Evolutionary conservation across 2,329 filamentous ascomycete species (phyloP), one percentile per base, ranked within the genome.

Genomic region (Curvularia sp.): DNA sequence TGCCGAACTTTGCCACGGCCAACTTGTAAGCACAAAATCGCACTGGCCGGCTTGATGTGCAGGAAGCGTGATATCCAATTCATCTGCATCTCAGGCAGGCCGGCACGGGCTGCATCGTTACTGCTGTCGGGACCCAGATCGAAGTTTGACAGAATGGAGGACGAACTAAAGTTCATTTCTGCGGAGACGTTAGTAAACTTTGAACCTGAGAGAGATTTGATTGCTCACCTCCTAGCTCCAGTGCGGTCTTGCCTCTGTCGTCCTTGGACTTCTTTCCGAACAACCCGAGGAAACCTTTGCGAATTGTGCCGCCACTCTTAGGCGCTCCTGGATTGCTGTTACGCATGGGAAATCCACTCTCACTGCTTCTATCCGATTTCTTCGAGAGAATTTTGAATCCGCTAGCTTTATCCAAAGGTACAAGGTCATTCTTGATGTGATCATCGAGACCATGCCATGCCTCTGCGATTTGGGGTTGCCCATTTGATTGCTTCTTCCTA

Each of bases 61-160:
- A 98, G 92, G 45, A 98, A 86, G 15, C 92, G 90, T 28, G 92
- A 89, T 52, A 98, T 85, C 93, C 94, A 97, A 67, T 90, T 96
- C 71, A 66, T 70, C 49, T 78, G 92, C 88, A 72, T 64, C 63
- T 80, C 66, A 53, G 73, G 59, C 55, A 75, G 57, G 50, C 67
- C 60, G 46, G 61, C 30, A n/a, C 63, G 72, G 57, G 55, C 67
- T 57, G 48, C 30, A 39, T 87, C 69, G 85, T 53, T 56, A 78
- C 61, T 57, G 18, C 60, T 57, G 9, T 70, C 68, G 70, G 60
- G 55, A 1, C 74, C 76, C 75, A 58, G 74, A 59, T 78, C 65
- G 68, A 77, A 68, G 54, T 63, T 64, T 10, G 73, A 72, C n/a
- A 68, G 50, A 18, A 76, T 66, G 3, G 73, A 71, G 1, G 73